Evolutionary conservation across 2,329 filamentous ascomycete genomes (phyloP).

Genomic region (Sclerotiophoma versabilis): DNA sequence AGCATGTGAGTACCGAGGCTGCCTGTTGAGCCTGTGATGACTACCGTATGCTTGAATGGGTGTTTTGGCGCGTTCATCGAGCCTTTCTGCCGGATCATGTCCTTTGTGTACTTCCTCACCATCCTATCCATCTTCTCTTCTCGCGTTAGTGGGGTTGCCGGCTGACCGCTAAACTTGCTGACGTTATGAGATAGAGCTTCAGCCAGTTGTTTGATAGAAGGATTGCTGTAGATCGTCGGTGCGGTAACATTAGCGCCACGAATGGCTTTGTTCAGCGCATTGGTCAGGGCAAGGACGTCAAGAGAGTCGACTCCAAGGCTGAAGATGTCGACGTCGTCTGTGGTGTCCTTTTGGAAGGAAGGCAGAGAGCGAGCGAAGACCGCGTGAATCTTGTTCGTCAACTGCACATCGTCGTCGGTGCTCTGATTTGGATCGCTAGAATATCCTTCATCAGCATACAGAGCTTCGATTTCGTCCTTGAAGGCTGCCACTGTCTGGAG

Average conservation of each 20-base stretch:
- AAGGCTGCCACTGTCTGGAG: conserved; percentile 30
- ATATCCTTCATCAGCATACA: conserved; percentile 23
- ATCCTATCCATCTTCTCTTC: conserved; percentile 5
- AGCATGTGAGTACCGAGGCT: conserved; percentile 33
- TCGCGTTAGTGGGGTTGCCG: background rate
- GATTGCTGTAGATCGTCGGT: conserved; percentile 7
- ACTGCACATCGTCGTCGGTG: background rate
- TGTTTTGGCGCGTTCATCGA: background rate
- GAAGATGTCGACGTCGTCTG: conserved; percentile 20
- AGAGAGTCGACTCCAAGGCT: conserved; percentile 29
- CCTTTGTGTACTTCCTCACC: conserved; percentile 8
- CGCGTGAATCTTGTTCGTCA: background rate
- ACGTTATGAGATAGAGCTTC: background rate
- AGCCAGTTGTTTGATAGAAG: conserved; percentile 5
- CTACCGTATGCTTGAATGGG: conserved; percentile 19
- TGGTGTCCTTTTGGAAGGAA: background rate
- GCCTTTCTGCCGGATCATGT: background rate
- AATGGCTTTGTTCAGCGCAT: conserved; percentile 18
- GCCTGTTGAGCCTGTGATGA: conserved; percentile 36
- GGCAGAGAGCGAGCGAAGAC: background rate
- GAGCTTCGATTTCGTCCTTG: conserved; percentile 29
- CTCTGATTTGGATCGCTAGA: background rate
- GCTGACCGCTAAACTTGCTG: background rate
- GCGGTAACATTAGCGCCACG: conserved; percentile 1
- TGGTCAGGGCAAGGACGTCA: conserved; percentile 18